A percentile compares a stretch with the other conserved stretches of the same genome.
These are phyloP conservation scores for Pisolithus marmoratus DNA, from an alignment of 768 basidiomycete genomes.

Conservation along the genomic window DNA sequence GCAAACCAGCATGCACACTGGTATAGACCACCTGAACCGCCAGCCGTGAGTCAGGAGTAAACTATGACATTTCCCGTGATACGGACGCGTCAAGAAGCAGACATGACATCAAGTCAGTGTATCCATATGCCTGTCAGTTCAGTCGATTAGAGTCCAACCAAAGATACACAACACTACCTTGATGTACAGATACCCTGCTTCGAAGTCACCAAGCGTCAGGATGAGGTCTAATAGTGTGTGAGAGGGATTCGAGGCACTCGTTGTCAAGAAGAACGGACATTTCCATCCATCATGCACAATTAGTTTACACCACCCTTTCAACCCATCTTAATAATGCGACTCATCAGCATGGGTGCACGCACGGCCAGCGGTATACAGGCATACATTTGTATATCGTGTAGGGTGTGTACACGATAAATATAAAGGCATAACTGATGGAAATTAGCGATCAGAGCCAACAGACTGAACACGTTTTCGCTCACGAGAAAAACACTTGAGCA, in stretches of 20 bases:
- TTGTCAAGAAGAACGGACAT: slow-evolving; percentile 37
- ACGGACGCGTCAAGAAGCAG: slow-evolving; percentile 77
- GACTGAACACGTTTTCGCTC: slow-evolving; percentile 20
- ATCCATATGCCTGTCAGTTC: slow-evolving; percentile 55
- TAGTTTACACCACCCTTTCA: slow-evolving; percentile 69
- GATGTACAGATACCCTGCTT: slow-evolving; percentile 74
- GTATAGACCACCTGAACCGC: slow-evolving; percentile 64
- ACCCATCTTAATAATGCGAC: slow-evolving; percentile 45
- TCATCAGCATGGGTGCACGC: background rate
- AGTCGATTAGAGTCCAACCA: background rate
- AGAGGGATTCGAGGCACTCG: slow-evolving; percentile 13
- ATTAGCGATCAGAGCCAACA: background rate
- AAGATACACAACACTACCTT: slow-evolving; percentile 35
- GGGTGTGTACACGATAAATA: slow-evolving; percentile 68
- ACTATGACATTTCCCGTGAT: background rate
- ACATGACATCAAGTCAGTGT: slow-evolving; percentile 74
- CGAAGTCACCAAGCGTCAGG: slow-evolving; percentile 70
- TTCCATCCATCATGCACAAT: slow-evolving; percentile 71
- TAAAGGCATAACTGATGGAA: slow-evolving; percentile 54
- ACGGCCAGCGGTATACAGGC: slow-evolving; percentile 15
- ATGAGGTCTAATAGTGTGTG: slow-evolving; percentile 47
- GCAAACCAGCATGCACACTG: slow-evolving; percentile 68
- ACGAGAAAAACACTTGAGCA: slow-evolving; percentile 75
- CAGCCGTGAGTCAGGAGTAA: background rate
- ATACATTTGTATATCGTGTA: slow-evolving; percentile 78